Conservation (phyloP, 2,329 filamentous ascomycete species). For the Exophiala alcalophila region DNA sequence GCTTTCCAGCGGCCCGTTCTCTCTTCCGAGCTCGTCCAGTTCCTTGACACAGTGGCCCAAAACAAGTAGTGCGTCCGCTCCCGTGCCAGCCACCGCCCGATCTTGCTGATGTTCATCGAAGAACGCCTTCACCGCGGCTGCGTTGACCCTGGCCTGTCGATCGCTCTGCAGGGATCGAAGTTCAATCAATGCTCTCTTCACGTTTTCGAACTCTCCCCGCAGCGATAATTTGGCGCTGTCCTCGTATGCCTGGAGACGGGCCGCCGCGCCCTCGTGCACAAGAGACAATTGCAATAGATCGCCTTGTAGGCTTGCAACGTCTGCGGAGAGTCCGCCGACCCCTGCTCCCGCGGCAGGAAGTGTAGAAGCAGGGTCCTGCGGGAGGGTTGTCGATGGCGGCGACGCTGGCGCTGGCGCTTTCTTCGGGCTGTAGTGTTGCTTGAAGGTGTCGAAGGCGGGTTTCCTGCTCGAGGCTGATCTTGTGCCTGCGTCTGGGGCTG, state of each 20-base stretch:
- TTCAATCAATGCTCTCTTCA: conserved; percentile 35
- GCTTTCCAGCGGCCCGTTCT: conserved; percentile 11
- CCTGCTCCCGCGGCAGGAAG: too few species aligned
- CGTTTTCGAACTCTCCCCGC: neutral
- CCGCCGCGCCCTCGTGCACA: conserved; percentile 33
- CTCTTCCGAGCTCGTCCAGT: conserved; percentile 6
- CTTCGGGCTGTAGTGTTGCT: conserved; percentile 41
- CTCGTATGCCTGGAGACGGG: conserved; percentile 15
- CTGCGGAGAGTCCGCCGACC: conserved; percentile 34
- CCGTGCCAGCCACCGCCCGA: neutral
- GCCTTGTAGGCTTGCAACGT: conserved; percentile 39
- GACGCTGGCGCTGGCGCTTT: conserved; percentile 33
- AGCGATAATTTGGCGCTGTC: conserved; percentile 15
- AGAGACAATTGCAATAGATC: conserved; percentile 46
- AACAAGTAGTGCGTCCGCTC: conserved; percentile 10
- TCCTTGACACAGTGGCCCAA: conserved; percentile 14
- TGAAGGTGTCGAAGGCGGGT: conserved; percentile 37
- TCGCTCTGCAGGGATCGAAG: conserved; percentile 37
- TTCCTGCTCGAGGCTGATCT: conserved; percentile 27
- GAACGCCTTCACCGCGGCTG: conserved; percentile 21
- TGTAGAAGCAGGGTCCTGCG: too few species aligned
- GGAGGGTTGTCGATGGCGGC: conserved; percentile 19
- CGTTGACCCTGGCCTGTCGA: conserved; percentile 36
- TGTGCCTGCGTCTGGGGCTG: too few species aligned
- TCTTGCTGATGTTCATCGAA: conserved; percentile 2